Conservation (phyloP, 23 red algal genomes). For the Gracilaria domingensis region DNA sequence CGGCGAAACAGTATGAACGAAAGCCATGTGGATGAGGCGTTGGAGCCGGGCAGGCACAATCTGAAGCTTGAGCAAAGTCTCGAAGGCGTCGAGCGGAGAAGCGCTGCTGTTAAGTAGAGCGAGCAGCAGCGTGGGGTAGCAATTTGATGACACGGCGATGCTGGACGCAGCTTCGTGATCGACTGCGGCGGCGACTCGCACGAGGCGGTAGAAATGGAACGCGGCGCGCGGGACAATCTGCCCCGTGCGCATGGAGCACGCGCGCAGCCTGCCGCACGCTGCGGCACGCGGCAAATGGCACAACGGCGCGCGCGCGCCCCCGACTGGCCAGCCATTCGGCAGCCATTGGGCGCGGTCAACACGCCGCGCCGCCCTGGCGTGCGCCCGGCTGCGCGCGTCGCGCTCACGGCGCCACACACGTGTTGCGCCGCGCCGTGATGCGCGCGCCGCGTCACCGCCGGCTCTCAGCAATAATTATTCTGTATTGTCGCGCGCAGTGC, state of each 20-base stretch:
- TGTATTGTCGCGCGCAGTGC: too few relatives aligned
- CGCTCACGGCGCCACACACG: too few relatives aligned
- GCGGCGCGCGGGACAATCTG: not conserved
- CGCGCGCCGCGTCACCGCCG: too few relatives aligned
- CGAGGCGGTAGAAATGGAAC: not conserved
- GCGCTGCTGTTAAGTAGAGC: not conserved
- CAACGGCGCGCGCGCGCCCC: not conserved
- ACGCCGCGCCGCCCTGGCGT: not conserved
- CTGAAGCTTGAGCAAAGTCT: too few relatives aligned
- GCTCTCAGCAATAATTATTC: too few relatives aligned
- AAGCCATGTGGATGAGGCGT: constrained; percentile 7
- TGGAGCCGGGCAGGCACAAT: too few relatives aligned
- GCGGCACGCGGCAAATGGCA: not conserved
- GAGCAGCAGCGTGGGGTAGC: not conserved
- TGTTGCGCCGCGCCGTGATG: too few relatives aligned
- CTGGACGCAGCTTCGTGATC: not conserved
- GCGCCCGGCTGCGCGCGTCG: constrained; percentile 3
- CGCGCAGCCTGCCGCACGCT: too few relatives aligned
- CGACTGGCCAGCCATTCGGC: not conserved
- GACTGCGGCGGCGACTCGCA: not conserved
- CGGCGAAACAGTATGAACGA: not conserved
- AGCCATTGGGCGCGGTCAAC: not conserved
- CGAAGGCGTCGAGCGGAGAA: not conserved
- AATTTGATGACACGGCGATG: not conserved
- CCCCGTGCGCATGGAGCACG: too few relatives aligned